These are phyloP conservation scores for Sporothrix schenckii DNA, from an alignment of 2,329 filamentous ascomycete genomes.

Conservation along the genomic window DNA sequence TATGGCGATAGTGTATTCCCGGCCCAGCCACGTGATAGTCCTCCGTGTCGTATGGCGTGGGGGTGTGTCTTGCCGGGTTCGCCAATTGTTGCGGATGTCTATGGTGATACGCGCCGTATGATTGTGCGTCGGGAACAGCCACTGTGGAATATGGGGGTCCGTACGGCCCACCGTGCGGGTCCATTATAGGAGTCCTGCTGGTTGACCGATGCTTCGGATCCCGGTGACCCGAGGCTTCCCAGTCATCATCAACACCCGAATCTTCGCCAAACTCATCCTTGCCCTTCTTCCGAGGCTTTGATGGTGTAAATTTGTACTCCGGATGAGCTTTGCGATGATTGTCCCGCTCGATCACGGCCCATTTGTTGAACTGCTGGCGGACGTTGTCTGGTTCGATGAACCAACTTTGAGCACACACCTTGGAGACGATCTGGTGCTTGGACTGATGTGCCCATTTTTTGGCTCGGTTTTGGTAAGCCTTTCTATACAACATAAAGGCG, in stretches of 20 bases:
- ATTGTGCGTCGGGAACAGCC: constrained; percentile 29
- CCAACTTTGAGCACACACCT: constrained; percentile 87
- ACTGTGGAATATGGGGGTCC: constrained; percentile 33
- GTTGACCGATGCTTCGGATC: constrained; percentile 42
- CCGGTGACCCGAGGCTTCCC: constrained; percentile 40
- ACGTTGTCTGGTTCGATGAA: constrained; percentile 73
- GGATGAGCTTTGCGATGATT: constrained; percentile 87
- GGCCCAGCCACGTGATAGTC: constrained; percentile 39
- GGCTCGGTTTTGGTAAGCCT: constrained; percentile 83
- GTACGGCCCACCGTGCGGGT: constrained; percentile 37
- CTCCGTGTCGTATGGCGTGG: constrained; percentile 45
- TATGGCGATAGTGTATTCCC: constrained; percentile 45
- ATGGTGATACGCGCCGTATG: constrained; percentile 29
- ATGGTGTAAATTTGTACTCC: constrained; percentile 90
- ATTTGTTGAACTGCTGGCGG: constrained; percentile 73
- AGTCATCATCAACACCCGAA: constrained; percentile 49
- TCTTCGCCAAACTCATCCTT: constrained; percentile 48
- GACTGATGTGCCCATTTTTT: constrained; percentile 81
- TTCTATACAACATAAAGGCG: constrained; percentile 96
- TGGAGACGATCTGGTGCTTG: constrained; percentile 92
- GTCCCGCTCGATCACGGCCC: constrained; percentile 77
- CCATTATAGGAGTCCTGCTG: constrained; percentile 41
- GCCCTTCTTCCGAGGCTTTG: constrained; percentile 60
- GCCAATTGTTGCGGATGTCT: constrained; percentile 44
- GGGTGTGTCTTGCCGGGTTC: constrained; percentile 45